These are phyloP conservation scores for Cryphonectria radicalis DNA, from an alignment of 2,329 filamentous ascomycete genomes.

Conservation along the genomic window DNA sequence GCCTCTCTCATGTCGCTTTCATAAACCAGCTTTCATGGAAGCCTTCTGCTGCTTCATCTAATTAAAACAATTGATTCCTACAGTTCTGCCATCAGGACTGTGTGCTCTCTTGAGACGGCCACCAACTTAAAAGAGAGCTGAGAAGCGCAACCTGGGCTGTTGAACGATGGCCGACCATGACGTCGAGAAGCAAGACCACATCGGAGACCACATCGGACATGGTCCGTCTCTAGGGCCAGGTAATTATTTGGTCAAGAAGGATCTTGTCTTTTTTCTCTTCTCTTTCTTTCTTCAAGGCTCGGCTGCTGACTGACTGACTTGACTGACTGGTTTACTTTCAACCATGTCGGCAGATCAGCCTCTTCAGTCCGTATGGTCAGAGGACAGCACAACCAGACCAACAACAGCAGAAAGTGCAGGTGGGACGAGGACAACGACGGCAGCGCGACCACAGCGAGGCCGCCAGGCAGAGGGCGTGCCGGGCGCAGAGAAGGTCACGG, in stretches of 20 bases:
- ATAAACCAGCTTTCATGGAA: not conserved
- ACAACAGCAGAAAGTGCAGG: conserved; percentile 2
- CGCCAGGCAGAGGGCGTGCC: conserved; percentile 9
- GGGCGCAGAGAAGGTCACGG: conserved; percentile 19
- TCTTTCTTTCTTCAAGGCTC: not conserved
- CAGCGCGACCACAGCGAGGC: conserved; percentile 1
- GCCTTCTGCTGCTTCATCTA: not conserved
- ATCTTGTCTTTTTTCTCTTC: no score
- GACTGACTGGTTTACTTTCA: not conserved
- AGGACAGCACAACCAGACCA: not conserved
- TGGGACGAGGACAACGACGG: not conserved
- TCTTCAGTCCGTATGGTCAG: conserved; percentile 7
- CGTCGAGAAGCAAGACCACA: conserved; percentile 21
- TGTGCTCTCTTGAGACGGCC: no score
- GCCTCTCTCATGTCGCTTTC: not conserved
- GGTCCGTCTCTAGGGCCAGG: conserved; percentile 1
- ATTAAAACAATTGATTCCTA: not conserved
- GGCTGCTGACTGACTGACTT: not conserved
- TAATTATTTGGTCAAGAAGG: not conserved
- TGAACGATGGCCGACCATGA: conserved; percentile 18
- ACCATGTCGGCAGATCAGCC: not conserved
- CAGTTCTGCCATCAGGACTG: not conserved
- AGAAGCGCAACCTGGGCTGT: not conserved
- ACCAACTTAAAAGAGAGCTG: not conserved
- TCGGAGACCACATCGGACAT: conserved; percentile 21